Evolutionary conservation across 2,329 filamentous ascomycete species (phyloP).

Genomic region (Pseudogymnoascus sp.): DNA sequence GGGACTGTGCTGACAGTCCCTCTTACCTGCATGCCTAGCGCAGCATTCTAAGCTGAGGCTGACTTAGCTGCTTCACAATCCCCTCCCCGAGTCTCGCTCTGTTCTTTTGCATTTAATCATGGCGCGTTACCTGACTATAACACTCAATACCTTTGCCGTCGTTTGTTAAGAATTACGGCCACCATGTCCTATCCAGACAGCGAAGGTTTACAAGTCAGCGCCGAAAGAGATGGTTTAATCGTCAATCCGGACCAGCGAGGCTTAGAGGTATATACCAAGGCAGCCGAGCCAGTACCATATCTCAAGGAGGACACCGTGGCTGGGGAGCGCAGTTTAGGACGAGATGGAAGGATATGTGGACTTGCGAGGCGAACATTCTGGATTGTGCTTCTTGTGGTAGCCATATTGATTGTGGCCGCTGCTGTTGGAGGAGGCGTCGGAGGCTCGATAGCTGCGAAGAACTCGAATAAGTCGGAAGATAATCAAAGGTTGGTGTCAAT

Average conservation of each 20-base stretch:
- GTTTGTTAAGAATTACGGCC: neutral
- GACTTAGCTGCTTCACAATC: neutral
- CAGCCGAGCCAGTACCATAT: neutral
- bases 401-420: constrained; percentile 9
- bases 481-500: neutral
- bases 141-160: neutral
- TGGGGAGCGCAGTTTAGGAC: neutral
- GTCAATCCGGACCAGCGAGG: neutral
- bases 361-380: constrained; percentile 8
- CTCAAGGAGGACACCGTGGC: neutral
- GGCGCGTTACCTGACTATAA: neutral
- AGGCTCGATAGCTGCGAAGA: constrained; percentile 8
- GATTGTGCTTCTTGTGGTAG: neutral
- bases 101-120: neutral
- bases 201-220: neutral
- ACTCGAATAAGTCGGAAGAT: neutral
- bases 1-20: constrained; percentile 42
- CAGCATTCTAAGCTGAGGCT: constrained; percentile 28
- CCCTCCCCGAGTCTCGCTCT: neutral
- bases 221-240: neutral
- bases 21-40: neutral
- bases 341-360: constrained; percentile 9
- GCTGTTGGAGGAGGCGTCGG: constrained; percentile 13
- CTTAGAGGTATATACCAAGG: neutral
- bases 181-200: neutral